Evolutionary conservation across 1,284 basidiomycete genomes (phyloP).

Genomic region (Rhodofomes roseus): DNA sequence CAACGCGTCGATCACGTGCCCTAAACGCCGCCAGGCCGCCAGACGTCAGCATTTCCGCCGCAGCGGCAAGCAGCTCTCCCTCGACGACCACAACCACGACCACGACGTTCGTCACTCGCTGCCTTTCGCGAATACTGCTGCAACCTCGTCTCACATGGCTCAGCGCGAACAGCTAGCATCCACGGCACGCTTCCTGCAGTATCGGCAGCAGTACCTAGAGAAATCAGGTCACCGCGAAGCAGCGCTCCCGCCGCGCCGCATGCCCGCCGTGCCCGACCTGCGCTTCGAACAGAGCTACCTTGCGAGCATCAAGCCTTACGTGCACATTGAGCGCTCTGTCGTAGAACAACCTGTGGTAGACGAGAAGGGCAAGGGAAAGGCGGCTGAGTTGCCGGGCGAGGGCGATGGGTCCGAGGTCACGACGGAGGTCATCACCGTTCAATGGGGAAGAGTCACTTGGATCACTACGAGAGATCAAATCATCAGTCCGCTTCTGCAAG

Average conservation of each 20-base stretch:
- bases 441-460: constrained; percentile 61
- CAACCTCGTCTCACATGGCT: not conserved
- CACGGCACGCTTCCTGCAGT: not conserved
- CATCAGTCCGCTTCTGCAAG: constrained; percentile 64
- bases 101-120: not conserved
- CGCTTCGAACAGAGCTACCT: constrained; percentile 71
- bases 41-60: too few species aligned
- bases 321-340: constrained; percentile 33
- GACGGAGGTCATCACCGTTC: constrained; percentile 39
- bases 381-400: constrained; percentile 14
- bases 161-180: not conserved
- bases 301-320: constrained; percentile 51
- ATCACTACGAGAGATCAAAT: constrained; percentile 66
- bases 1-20: not conserved
- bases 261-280: constrained; percentile 47
- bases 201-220: not conserved
- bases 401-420: constrained; percentile 17
- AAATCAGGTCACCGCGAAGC: not conserved
- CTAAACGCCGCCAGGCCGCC: not conserved
- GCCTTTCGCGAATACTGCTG: too few species aligned
- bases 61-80: not conserved
- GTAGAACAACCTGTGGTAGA: constrained; percentile 14
- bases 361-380: constrained; percentile 29
- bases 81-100: not conserved
- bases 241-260: not conserved